Percentiles rank a stretch among this genome's conserved stretches.
These are phyloP conservation scores for Aristolochia californica DNA, from an alignment of 164 flowering plant genomes.

Conservation along the genomic window DNA sequence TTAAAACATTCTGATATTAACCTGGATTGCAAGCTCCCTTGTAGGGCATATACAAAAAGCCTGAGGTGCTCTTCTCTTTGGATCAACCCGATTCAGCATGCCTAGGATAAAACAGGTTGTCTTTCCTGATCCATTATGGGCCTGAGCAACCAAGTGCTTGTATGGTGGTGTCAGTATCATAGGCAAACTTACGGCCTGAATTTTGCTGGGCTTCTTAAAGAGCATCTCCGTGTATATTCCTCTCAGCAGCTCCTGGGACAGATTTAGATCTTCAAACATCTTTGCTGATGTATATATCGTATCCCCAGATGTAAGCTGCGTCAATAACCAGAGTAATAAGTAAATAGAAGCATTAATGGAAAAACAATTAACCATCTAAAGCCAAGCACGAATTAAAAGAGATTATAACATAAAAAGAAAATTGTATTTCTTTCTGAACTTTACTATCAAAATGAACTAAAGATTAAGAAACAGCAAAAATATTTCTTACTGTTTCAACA, in stretches of 20 bases:
- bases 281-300: conserved; percentile 70
- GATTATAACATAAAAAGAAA: neutral
- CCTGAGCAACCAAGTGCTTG: conserved; percentile 78
- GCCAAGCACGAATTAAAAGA: neutral
- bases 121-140: conserved; percentile 96
- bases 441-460: neutral
- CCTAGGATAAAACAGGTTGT: conserved; percentile 96
- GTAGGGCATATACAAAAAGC: conserved; percentile 96
- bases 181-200: conserved; percentile 79
- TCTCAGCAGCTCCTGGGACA: conserved; percentile 59
- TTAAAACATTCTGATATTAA: conserved; percentile 6
- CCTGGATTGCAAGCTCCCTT: conserved; percentile 85
- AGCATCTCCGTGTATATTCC: conserved; percentile 87
- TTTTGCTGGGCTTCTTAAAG: conserved; percentile 78
- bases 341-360: too few relatives aligned
- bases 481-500: conserved; percentile 39
- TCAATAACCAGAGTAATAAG: neutral
- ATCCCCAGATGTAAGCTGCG: conserved; percentile 65
- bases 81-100: conserved; percentile 88
- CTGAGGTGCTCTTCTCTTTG: conserved; percentile 52
- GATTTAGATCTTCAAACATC: conserved; percentile 72
- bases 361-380: neutral
- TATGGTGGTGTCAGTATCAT: conserved; percentile 88
- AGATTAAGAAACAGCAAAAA: neutral
- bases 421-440: neutral